Base-by-base conservation (phyloP, 441 rosid genomes). In the Euphorbia schlechtendalii region DNA sequence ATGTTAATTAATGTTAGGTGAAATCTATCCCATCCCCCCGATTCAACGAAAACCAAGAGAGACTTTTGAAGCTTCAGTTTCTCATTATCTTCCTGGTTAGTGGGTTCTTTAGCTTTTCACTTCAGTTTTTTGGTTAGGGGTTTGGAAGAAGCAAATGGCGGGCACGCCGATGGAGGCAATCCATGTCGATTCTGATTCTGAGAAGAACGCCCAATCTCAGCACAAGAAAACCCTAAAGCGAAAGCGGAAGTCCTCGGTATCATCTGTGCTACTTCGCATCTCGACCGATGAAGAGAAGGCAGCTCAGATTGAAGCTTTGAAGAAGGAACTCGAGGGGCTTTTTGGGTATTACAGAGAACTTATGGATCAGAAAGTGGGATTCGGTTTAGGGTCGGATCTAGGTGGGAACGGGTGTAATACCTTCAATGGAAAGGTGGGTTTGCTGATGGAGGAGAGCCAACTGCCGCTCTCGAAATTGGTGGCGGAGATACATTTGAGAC, bases 291-390 rank as follows among this genome's bases (percentile, higher is more conserved):
- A 83, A 24, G 81, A 80, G 64, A 80, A 72, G 69, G 79, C 74
- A 25, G 48, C 72, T 45, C 86, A 72, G 68, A 78, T 85, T 74
- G 71, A 67, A 2, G 76, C 67, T 43, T 62, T 92, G 43, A 65
- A 60, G n/a, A 45, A 32, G 5, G 97, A 92, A 61, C 66, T 81
- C 30, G 65, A 73, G 13, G 79, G 80, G 3, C 92, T 90, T 68
- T 77, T 84, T 59, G 53, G 70, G 65, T 92, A 68, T 73, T 90
- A 73, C 70, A 34, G 65, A 21, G 80, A 92, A 70, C 24, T 83
- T 38, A 68, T 73, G 68, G 76, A 59, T 20, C 74, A 68, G 69
- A 71, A 43, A 87, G 77, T 84, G 78, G 17, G 48, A 2, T 43
- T 43, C 17, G 17, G 48, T 11, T 43, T 13, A 7, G 48, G 48